Percentiles rank a stretch among this genome's conserved stretches.
Conservation (phyloP, 140 eudicot species). For the Stevia rebaudiana region DNA sequence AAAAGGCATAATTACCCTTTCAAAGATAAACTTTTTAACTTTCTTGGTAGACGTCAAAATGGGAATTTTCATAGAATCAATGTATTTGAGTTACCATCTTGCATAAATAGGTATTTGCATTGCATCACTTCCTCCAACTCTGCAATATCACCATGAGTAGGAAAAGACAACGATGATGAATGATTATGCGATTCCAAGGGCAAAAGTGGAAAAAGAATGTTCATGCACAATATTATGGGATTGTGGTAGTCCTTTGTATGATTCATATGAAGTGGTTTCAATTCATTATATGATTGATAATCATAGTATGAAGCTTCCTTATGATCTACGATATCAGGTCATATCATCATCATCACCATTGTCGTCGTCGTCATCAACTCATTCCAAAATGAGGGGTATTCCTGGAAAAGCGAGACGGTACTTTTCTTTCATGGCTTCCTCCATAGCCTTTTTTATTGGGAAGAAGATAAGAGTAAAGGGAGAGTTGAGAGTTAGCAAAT, state of each 20-base stretch:
- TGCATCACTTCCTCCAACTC: not conserved
- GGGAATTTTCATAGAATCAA: not conserved
- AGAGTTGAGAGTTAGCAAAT: not conserved
- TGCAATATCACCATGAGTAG: not conserved
- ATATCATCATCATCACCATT: constrained; percentile 11
- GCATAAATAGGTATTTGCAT: constrained; percentile 21
- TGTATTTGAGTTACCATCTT: not conserved
- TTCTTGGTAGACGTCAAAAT: not conserved
- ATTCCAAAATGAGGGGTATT: not conserved
- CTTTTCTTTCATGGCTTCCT: constrained; percentile 17
- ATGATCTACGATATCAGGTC: constrained; percentile 26
- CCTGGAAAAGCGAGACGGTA: not conserved
- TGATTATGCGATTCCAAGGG: constrained; percentile 11
- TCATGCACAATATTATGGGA: constrained; percentile 41
- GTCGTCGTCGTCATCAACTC: constrained; percentile 11
- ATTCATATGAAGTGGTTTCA: constrained; percentile 57
- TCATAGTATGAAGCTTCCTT: constrained; percentile 45
- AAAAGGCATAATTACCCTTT: not conserved
- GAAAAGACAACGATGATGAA: constrained; percentile 7
- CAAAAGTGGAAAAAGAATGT: constrained; percentile 16
- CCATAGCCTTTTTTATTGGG: not conserved
- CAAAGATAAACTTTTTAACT: not conserved
- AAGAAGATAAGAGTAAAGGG: constrained; percentile 2
- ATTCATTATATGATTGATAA: constrained; percentile 42
- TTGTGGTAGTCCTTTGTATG: constrained; percentile 66